Conservation (phyloP, 345 rosid species). For the Hibiscus trionum region DNA sequence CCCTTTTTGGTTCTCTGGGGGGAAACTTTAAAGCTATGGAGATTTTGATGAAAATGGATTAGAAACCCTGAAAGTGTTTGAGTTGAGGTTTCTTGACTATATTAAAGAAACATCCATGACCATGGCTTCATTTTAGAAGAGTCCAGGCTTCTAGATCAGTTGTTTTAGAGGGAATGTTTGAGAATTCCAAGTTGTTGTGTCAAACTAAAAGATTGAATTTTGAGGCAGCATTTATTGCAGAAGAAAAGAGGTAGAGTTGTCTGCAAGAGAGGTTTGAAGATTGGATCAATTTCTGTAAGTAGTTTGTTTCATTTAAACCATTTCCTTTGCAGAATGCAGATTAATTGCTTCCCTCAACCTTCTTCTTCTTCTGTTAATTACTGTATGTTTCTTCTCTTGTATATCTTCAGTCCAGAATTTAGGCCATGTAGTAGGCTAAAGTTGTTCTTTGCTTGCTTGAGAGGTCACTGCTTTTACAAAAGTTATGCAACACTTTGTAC, state of each 20-base stretch:
- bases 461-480: constrained; percentile 7
- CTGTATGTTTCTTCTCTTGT: too few species aligned
- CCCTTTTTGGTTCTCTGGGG: neutral
- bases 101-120: too few species aligned
- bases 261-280: neutral
- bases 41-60: neutral
- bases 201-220: too few species aligned
- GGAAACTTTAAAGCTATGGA: neutral
- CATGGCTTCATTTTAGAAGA: too few species aligned
- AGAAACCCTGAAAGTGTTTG: constrained; percentile 9
- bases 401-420: neutral
- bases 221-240: neutral
- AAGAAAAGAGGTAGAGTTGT: neutral
- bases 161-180: too few species aligned
- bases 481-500: neutral
- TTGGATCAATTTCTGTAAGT: neutral
- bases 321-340: neutral
- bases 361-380: neutral
- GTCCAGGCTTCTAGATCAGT: too few species aligned
- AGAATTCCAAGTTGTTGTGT: too few species aligned
- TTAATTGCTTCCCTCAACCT: neutral
- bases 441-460: constrained; percentile 2
- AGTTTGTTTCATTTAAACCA: neutral
- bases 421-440: neutral
- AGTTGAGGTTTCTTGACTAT: neutral